These are phyloP conservation scores for Pichia rugopelliculosa DNA, from an alignment of 805 yeast species.

Conservation along the genomic window DNA sequence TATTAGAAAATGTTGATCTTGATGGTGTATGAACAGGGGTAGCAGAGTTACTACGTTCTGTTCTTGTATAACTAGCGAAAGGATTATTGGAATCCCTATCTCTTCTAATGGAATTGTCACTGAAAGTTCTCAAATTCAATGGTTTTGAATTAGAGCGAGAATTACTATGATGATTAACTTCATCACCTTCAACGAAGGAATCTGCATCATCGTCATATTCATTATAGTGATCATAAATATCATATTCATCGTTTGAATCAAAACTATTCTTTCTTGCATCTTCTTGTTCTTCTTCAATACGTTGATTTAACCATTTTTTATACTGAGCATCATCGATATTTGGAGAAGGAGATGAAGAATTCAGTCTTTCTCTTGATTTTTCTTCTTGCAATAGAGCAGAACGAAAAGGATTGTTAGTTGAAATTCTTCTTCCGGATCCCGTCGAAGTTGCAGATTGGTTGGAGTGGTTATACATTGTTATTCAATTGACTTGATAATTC, in stretches of 20 bases:
- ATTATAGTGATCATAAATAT: conserved; percentile 17
- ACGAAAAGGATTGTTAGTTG: conserved; percentile 72
- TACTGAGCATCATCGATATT: conserved; percentile 31
- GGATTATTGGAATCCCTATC: conserved; percentile 11
- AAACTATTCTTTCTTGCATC: conserved; percentile 10
- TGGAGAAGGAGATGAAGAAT: conserved; percentile 9
- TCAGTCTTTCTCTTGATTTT: conserved; percentile 9
- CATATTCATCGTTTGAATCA: not conserved
- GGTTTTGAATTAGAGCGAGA: conserved; percentile 5
- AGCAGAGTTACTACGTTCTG: conserved; percentile 6
- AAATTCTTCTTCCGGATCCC: conserved; percentile 40
- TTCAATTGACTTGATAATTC: not conserved
- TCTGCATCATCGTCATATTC: conserved; percentile 37
- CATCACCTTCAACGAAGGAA: conserved; percentile 21
- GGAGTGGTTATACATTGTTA: conserved; percentile 25
- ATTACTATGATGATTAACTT: conserved; percentile 6
- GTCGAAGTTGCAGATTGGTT: conserved; percentile 27
- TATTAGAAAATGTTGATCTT: not conserved
- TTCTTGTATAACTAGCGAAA: conserved; percentile 5
- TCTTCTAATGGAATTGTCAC: conserved; percentile 10
- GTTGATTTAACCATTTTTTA: conserved; percentile 48
- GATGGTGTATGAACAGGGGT: conserved; percentile 1
- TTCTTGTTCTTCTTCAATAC: conserved; percentile 26
- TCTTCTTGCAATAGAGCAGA: conserved; percentile 33
- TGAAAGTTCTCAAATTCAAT: conserved; percentile 15